Evolutionary conservation across 306 rosid genomes (phyloP), one percentile per base, ranked within the genome.

Genomic region (Inga laurina): DNA sequence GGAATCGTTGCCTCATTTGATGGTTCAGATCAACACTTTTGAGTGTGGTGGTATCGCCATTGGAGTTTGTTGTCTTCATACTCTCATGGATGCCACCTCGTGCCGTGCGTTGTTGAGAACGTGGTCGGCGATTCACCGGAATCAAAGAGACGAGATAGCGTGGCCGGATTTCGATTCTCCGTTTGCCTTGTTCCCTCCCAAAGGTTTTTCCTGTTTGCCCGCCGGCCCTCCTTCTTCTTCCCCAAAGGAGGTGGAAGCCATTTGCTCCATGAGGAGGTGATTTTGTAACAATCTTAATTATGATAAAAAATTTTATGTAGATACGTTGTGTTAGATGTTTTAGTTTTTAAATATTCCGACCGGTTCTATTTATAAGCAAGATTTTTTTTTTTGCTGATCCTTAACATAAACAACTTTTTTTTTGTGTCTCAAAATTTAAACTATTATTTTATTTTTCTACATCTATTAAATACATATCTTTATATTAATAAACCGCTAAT

Each of bases 11-110:
- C 87, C 92, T 4, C 87, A 75, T 44, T 27, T 88, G 6, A 87
- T 84, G 15, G 61, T 90, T 12, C 92, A 92, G 74, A 85, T 88
- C 51, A 91, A 41, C 83, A 32, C 64, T 0, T 91, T 91, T 37
- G 54, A 73, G 34, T 92, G 96, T 75, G 91, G 92, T 62, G 92
- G 92, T 62, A 65, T 72, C 1, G 57, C 76, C 22, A 72, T 72
- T 24, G 76, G 59, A 7, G 1, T 72, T 15, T 72, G 59, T 24
- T 45, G 5, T 45, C 76, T 72, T 15, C 76, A 72, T 30, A 10
- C 76, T 7, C 0, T 72, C 1, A 24, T 46, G 13, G 76, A 72
- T 1, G 59, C 76, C 0, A 4, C 14, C 41, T 72, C 76, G 12
- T 5, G 59, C 13, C 6, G 22, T 2, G 37, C 46, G 3, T 5